Evolutionary conservation across 169 alveolate species (phyloP).

Genomic region (Eimeria falciformis): DNA sequence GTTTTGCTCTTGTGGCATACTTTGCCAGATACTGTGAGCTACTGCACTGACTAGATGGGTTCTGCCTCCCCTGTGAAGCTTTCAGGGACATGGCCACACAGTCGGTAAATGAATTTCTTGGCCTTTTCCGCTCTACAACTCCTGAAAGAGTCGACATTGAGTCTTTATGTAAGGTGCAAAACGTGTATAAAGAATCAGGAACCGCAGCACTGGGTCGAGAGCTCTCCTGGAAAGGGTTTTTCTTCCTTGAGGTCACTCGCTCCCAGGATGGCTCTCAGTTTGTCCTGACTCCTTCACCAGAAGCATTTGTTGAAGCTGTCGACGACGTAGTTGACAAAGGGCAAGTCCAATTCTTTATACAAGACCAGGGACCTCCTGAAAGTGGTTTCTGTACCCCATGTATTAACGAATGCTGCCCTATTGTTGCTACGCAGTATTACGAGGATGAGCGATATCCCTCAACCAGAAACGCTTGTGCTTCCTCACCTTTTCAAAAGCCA

Average conservation of each 20-base stretch:
- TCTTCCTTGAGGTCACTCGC: conserved; percentile 84
- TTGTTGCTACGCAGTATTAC: conserved; percentile 80
- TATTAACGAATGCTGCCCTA: not conserved
- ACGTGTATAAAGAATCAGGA: conserved; percentile 43
- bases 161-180: conserved; percentile 57
- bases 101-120: conserved; percentile 54
- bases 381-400: not conserved
- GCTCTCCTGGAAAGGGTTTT: conserved; percentile 70
- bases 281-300: conserved; percentile 90
- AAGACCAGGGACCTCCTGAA: not conserved
- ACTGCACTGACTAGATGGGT: not conserved
- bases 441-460: conserved; percentile 90
- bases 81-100: conserved; percentile 53
- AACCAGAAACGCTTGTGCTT: conserved; percentile 92
- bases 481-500: conserved; percentile 92
- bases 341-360: conserved; percentile 39
- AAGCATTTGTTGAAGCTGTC: conserved; percentile 87
- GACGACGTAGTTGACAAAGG: conserved; percentile 91
- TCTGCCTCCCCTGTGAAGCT: conserved; percentile 8
- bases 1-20: not conserved
- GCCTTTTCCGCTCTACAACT: conserved; percentile 35
- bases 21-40: no score
- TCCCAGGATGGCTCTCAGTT: conserved; percentile 87
- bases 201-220: conserved; percentile 42
- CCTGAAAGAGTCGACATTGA: conserved; percentile 45